These are phyloP conservation scores for Didymosphaeria variabile DNA, from an alignment of 2,329 filamentous ascomycete species.

Conservation along the genomic window DNA sequence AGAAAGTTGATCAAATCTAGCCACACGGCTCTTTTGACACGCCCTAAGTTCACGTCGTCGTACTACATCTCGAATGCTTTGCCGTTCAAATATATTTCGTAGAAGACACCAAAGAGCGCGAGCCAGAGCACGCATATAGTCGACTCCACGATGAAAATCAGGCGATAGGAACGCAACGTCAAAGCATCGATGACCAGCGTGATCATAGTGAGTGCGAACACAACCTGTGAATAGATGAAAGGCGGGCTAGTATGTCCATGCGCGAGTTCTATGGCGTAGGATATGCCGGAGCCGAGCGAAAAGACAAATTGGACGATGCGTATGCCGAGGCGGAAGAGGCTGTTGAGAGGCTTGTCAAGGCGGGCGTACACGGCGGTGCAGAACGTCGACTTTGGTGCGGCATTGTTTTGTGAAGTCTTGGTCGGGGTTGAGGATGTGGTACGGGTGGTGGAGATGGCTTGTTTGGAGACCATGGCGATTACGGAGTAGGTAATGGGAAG, in stretches of 20 bases:
- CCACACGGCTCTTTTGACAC: slow-evolving; percentile 35
- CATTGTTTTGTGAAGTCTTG: slow-evolving; percentile 12
- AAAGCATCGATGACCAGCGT: slow-evolving; percentile 27
- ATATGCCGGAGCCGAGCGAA: slow-evolving; percentile 35
- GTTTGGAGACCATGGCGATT: neutral
- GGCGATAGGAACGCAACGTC: slow-evolving; percentile 32
- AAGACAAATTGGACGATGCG: slow-evolving; percentile 35
- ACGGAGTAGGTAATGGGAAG: neutral
- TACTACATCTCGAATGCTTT: slow-evolving; percentile 18
- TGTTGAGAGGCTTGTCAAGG: slow-evolving; percentile 29
- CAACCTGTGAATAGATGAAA: slow-evolving; percentile 33
- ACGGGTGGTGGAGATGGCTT: neutral
- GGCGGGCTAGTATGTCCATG: slow-evolving; percentile 13
- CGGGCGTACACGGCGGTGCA: slow-evolving; percentile 28
- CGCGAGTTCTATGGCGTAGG: slow-evolving; percentile 33
- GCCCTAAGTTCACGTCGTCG: slow-evolving; percentile 18
- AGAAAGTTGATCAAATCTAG: slow-evolving; percentile 34
- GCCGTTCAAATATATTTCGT: slow-evolving; percentile 21
- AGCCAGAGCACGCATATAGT: slow-evolving; percentile 32
- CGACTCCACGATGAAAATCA: slow-evolving; percentile 35
- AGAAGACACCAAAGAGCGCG: slow-evolving; percentile 33
- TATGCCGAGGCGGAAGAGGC: slow-evolving; percentile 31
- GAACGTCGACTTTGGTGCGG: slow-evolving; percentile 28
- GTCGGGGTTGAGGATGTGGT: neutral
- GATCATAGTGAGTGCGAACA: slow-evolving; percentile 28